These are phyloP conservation scores for Grosmannia clavigera DNA, from an alignment of 2,329 filamentous ascomycete genomes.

Conservation along the genomic window DNA sequence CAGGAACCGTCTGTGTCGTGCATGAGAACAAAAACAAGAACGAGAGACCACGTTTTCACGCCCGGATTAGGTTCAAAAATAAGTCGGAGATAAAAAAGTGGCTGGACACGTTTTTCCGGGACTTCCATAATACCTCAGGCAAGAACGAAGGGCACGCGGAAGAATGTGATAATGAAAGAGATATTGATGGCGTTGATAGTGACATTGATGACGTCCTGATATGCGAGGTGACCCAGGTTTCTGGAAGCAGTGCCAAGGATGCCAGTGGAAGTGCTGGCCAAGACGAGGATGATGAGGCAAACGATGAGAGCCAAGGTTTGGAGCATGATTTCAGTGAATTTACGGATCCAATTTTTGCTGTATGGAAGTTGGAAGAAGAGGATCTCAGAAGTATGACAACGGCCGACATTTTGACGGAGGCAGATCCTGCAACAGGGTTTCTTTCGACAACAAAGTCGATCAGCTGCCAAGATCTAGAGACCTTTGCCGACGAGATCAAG, in stretches of 20 bases:
- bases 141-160: not conserved
- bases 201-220: too few species aligned
- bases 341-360: not conserved
- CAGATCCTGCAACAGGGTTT: not conserved
- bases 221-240: too few species aligned
- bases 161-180: not conserved
- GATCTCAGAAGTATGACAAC: not conserved
- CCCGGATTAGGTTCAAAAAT: not conserved
- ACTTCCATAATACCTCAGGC: not conserved
- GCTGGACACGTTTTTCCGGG: not conserved
- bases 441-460: not conserved
- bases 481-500: slow-evolving; percentile 1
- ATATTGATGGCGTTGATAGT: too few species aligned
- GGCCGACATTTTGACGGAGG: not conserved
- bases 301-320: not conserved
- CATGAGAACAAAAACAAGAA: not conserved
- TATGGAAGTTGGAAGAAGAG: not conserved
- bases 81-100: not conserved
- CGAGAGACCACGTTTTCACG: not conserved
- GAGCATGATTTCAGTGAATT: not conserved
- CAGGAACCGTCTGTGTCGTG: slow-evolving; percentile 2
- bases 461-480: not conserved
- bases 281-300: not conserved
- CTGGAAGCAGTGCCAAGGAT: too few species aligned
- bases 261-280: too few species aligned